Percentiles rank a stretch among this genome's conserved stretches.
These are phyloP conservation scores for Globisporangium sylvaticum DNA, from an alignment of 352 stramenopile species.

Conservation along the genomic window DNA sequence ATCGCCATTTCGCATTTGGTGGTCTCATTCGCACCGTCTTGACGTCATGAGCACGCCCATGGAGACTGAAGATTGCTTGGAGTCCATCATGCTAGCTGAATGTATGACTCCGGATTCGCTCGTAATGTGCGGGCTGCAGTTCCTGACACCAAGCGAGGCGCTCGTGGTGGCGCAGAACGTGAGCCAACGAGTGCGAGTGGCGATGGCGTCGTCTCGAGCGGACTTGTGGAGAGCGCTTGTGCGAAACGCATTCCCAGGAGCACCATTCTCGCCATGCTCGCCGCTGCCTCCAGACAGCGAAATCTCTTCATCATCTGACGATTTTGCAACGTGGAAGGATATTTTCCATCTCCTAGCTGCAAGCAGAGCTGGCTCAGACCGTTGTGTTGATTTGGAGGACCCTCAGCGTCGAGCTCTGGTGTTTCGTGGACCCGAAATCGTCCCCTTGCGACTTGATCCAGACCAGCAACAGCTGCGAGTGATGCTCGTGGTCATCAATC, in stretches of 20 bases:
- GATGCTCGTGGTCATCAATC: background rate
- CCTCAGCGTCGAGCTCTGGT: background rate
- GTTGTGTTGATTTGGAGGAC: too few species aligned
- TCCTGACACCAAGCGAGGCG: background rate
- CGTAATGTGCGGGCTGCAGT: background rate
- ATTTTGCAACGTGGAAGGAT: background rate
- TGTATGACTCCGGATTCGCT: background rate
- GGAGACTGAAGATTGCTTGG: too few species aligned
- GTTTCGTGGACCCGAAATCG: background rate
- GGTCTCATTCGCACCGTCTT: too few species aligned
- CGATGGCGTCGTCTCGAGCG: background rate
- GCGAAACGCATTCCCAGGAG: background rate
- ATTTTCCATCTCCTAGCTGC: background rate
- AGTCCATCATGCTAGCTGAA: background rate
- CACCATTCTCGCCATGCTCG: background rate
- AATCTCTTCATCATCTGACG: background rate
- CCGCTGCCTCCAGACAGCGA: too few species aligned
- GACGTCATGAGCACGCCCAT: too few species aligned
- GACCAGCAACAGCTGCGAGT: background rate
- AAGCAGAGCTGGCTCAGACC: too few species aligned
- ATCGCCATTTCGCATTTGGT: too few species aligned
- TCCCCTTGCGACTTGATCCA: background rate
- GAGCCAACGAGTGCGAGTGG: background rate
- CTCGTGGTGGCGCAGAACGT: background rate
- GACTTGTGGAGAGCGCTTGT: background rate